Evolutionary conservation across 768 basidiomycete species (phyloP), one percentile per base, ranked within the genome.

Genomic region (Boletus insuetus): DNA sequence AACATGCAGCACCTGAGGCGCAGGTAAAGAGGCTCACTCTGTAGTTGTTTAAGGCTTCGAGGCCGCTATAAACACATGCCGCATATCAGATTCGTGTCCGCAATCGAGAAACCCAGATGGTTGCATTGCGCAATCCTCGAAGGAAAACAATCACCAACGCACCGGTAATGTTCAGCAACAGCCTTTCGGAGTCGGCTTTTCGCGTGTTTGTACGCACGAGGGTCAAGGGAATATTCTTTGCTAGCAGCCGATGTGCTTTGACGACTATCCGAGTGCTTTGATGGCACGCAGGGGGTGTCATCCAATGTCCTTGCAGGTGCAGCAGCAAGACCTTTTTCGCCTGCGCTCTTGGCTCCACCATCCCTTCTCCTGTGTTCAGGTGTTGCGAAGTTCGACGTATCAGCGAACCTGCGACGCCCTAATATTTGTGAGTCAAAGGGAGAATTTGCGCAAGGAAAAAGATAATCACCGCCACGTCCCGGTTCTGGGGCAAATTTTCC

Each of bases 21-120:
- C 17, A 11, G 17, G 22, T 2, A 34, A 26, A 37, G 45, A n/a
- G 3, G n/a, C 58, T 48, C 45, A 93, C 93, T 32, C 93, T 81
- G 70, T 96, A 99, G 65, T 92, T 92, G 62, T 93, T 90, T 57
- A 99, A 76, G 49, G 87, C 74, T 66, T 96, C 94, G 20, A 97
- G 74, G 11, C 82, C 87, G 17, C 92, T 89, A 63, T 38, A 38
- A 37, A 58, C 17, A 42, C 16, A 51, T 14, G 32, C 11, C 19
- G 6, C 5, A 39, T 46, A 46, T 68, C 55, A 68, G 59, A 17
- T 54, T 54, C 41, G 16, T 29, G 31, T 19, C 45, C 2, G 39
- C 31, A 49, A 20, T 10, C 38, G 11, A 41, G 31, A 54, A 47
- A 50, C 24, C 4, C 17, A 39, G 38, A 45, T 37, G 17, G 7